phyloP scores from a whole-genome alignment of 78 protist genomes.

The Emiliania huxleyi region DNA sequence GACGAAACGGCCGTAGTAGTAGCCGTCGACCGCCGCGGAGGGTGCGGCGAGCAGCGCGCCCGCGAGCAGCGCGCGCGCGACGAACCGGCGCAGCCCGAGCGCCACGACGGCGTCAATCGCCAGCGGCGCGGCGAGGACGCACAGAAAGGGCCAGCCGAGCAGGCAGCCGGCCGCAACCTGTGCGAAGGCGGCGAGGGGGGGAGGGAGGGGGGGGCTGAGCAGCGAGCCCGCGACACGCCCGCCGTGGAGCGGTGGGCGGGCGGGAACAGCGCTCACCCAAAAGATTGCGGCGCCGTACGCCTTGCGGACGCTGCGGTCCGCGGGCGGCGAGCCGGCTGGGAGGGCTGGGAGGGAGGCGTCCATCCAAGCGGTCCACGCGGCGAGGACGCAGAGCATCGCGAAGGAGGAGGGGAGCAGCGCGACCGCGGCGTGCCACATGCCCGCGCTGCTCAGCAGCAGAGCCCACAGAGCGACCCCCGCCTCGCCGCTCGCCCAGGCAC shows the following conservation, averaged over 20 bases:
- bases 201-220: no score
- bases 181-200: no score
- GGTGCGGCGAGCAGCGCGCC: neutral
- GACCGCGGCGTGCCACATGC: neutral
- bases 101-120: constrained; percentile 23
- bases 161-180: constrained; percentile 50
- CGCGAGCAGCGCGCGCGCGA: neutral
- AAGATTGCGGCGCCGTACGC: no score
- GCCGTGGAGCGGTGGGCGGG: neutral
- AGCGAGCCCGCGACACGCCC: neutral
- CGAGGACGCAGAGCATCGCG: neutral
- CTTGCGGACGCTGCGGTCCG: neutral
- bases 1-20: constrained; percentile 58
- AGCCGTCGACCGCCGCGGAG: constrained; percentile 41
- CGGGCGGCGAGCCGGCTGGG: neutral
- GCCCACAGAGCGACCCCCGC: no score
- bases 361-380: neutral
- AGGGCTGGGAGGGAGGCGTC: neutral
- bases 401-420: constrained; percentile 8
- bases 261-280: no score
- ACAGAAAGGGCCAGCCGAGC: constrained; percentile 81
- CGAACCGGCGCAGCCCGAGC: constrained; percentile 12
- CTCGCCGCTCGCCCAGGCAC: no score
- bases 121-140: constrained; percentile 55
- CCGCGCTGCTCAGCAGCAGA: neutral